These are phyloP conservation scores for Pichia inconspicua DNA, from an alignment of 1,139 yeast species.

Conservation along the genomic window DNA sequence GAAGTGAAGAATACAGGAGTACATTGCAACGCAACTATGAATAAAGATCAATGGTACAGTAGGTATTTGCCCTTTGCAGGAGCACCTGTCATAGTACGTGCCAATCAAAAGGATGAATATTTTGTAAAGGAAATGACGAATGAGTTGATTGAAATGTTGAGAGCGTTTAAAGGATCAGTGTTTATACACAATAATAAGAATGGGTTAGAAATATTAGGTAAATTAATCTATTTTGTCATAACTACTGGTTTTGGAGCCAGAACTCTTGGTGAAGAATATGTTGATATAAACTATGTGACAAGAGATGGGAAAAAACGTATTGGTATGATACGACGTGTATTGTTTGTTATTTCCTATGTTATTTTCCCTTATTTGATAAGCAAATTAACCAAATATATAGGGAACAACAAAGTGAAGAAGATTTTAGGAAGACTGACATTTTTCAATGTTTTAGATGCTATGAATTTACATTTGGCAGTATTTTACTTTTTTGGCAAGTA, in stretches of 20 bases:
- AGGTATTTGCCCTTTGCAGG: slow-evolving; percentile 24
- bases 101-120: slow-evolving; percentile 81
- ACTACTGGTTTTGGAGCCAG: slow-evolving; percentile 74
- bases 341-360: slow-evolving; percentile 49
- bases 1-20: too few relatives aligned
- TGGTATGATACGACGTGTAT: slow-evolving; percentile 35
- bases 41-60: background rate
- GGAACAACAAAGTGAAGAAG: slow-evolving; percentile 10
- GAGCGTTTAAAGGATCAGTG: slow-evolving; percentile 55
- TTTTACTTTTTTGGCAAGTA: slow-evolving; percentile 79
- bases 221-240: slow-evolving; percentile 54
- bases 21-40: background rate
- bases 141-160: slow-evolving; percentile 51
- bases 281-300: slow-evolving; percentile 67
- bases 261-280: slow-evolving; percentile 91
- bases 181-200: slow-evolving; percentile 58
- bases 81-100: slow-evolving; percentile 46
- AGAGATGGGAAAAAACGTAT: slow-evolving; percentile 32
- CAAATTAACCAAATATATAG: slow-evolving; percentile 13
- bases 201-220: slow-evolving; percentile 46
- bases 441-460: slow-evolving; percentile 40
- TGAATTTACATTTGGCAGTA: slow-evolving; percentile 68
- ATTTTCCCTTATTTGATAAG: slow-evolving; percentile 47
- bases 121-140: slow-evolving; percentile 49
- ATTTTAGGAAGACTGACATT: slow-evolving; percentile 26